Evolutionary conservation across 2,329 filamentous ascomycete genomes (phyloP).

Genomic region (Penicillium sp.): DNA sequence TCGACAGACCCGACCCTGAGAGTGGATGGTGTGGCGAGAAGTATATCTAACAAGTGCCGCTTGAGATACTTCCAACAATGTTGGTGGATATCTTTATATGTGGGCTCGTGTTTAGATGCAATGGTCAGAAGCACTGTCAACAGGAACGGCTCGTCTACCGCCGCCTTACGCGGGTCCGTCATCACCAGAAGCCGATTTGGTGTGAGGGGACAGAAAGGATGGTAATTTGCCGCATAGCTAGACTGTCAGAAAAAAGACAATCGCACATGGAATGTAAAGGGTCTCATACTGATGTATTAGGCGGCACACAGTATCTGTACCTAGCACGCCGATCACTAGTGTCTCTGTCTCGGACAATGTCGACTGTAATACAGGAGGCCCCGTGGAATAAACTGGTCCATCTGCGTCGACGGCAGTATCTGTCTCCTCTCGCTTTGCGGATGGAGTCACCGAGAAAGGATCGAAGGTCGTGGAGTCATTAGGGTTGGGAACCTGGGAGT

Average conservation of each 20-base stretch:
- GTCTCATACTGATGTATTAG: background rate
- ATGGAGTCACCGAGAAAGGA: too few relatives aligned
- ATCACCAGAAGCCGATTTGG: background rate
- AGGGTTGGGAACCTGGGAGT: background rate
- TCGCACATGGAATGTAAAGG: too few relatives aligned
- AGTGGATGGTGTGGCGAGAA: slow-evolving; percentile 8
- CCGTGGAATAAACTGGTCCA: background rate
- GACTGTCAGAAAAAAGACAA: too few relatives aligned
- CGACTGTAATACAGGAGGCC: background rate
- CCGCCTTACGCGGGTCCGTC: background rate
- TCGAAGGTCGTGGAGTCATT: too few relatives aligned
- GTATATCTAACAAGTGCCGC: slow-evolving; percentile 7
- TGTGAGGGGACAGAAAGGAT: slow-evolving; percentile 2
- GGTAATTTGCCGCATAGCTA: background rate
- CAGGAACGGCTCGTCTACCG: slow-evolving; percentile 9
- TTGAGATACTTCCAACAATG: slow-evolving; percentile 8
- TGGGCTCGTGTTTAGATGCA: slow-evolving; percentile 9
- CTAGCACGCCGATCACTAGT: background rate
- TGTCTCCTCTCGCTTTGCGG: background rate
- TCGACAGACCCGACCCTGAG: slow-evolving; percentile 7
- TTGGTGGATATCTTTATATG: background rate
- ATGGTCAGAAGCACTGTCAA: slow-evolving; percentile 14
- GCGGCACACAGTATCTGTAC: background rate
- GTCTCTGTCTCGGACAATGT: background rate
- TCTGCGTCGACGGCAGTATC: background rate